Evolutionary conservation across 768 basidiomycete genomes (phyloP), one percentile per base, ranked within the genome.

Genomic region (Antrodiella citrinella): DNA sequence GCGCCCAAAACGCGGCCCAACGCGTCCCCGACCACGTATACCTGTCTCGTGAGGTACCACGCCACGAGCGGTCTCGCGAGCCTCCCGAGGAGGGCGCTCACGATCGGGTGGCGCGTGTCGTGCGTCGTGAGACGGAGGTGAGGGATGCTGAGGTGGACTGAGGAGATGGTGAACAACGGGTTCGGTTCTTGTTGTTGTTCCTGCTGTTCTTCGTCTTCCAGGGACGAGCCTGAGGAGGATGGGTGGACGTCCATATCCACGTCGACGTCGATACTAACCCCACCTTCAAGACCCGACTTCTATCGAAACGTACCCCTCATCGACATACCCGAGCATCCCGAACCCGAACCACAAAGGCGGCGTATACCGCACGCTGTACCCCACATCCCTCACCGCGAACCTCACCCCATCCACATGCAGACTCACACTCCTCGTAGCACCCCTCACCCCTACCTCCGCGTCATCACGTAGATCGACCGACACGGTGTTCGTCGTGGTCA

Each of bases 371-470:
- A 59, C 53, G 44, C 59, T 61, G 47, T 61, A 65, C 43, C 49
- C 61, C 19, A 65, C 45, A 39, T 60, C 51, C 22, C 49, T 41
- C 15, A 56, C 57, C 15, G 54, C 48, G 19, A 61, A n/a, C 18
- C 64, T 51, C 38, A 64, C 26, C n/a, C 63, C 63, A 12, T 62
- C 59, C 3, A 64, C 47, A 51, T 53, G 54, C 19, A 62, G n/a
- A n/a, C n/a, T 26, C 3, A 47, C 54, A 9, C 56, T 46, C 20
- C 54, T 44, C 39, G 49, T 52, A 22, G 35, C n/a, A 22, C 48
- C 43, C 23, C 40, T 45, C 44, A 50, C 51, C 22, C 40, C 44
- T 21, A 26, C 22, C 20, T n/a, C n/a, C n/a, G n/a, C n/a, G n/a
- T n/a, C n/a, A n/a, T n/a, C 43, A 35, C 12, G 52, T 45, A 11